Evolutionary conservation across 768 basidiomycete species (phyloP), one percentile per base, ranked within the genome.

Genomic region (Xanthoconium purpureum): DNA sequence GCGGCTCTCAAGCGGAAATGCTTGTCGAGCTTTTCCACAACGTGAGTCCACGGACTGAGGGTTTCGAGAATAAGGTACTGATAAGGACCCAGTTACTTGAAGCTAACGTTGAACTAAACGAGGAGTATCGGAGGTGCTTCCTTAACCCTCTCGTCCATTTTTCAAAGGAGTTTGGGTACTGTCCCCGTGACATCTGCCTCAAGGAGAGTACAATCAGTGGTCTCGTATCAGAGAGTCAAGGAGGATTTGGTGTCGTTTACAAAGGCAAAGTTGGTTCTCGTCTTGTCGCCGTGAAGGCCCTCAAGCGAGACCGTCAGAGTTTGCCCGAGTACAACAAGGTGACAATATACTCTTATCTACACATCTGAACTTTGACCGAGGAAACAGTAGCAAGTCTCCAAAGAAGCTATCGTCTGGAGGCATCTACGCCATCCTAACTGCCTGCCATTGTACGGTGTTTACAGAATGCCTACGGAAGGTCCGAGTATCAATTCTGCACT

Each of bases 401-500:
- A 64, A 14, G 75, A 77, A 43, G 71, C 71, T 14, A 58, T 71
- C 17, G 40, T 71, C 46, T 77, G 75, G 74, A 62, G 62, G 5
- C 66, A 73, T 52, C 47, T 76, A 8, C 60, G 51, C 0, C 76
- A 77, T 50, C 60, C 65, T 0, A 74, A 75, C 37, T 68, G 76
- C 30, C 59, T 77, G 24, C 74, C 73, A 3, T 56, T 76, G 28
- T 68, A 71, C 58, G 74, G 75, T 2, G 48, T 73, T 15, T 76
- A 63, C 40, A 28, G 6, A 20, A 55, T 62, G 13, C 47, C 62
- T 29, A 38, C 6, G 6, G 49, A 17, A 56, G 67, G 48, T 32
- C 70, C 28, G 63, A 36, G 58, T 66, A 24, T 52, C 35, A 42
- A 35, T 10, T 6, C n/a, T 36, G 57, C 59, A 15, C 63, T 79